Conservation (phyloP, 805 yeast species). For the Kuraishia borneana region DNA sequence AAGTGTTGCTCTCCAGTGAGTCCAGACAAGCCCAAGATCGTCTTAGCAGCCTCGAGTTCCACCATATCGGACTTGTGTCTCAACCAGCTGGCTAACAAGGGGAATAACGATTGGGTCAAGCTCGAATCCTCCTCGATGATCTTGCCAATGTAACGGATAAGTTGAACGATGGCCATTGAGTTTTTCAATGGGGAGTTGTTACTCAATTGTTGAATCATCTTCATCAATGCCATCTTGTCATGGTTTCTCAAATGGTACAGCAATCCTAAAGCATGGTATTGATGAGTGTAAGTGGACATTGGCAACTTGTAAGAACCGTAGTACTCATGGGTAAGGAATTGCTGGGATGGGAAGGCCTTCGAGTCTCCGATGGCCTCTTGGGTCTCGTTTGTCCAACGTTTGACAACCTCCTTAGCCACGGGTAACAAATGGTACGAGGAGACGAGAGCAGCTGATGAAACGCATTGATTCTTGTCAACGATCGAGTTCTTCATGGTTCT, state of each 20-base stretch:
- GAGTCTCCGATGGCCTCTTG: constrained; percentile 75
- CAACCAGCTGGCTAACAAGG: constrained; percentile 59
- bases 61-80: constrained; percentile 81
- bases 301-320: constrained; percentile 48
- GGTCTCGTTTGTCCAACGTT: constrained; percentile 89
- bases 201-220: constrained; percentile 71
- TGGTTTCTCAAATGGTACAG: constrained; percentile 79
- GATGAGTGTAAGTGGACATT: constrained; percentile 70
- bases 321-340: constrained; percentile 41
- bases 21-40: constrained; percentile 43
- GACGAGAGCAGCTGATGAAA: constrained; percentile 89
- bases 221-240: constrained; percentile 89
- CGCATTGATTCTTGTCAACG: constrained; percentile 80
- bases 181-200: constrained; percentile 50
- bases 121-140: constrained; percentile 64
- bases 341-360: constrained; percentile 39
- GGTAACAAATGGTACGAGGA: constrained; percentile 86
- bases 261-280: constrained; percentile 92
- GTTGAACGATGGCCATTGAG: constrained; percentile 76
- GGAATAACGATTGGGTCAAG: constrained; percentile 45
- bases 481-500: constrained; percentile 85
- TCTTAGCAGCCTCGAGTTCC: constrained; percentile 83
- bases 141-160: constrained; percentile 72
- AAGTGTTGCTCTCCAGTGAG: constrained; percentile 56
- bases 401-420: constrained; percentile 82